These are phyloP conservation scores for Globisporangium echinulatum DNA, from an alignment of 352 stramenopile species.

Conservation along the genomic window DNA sequence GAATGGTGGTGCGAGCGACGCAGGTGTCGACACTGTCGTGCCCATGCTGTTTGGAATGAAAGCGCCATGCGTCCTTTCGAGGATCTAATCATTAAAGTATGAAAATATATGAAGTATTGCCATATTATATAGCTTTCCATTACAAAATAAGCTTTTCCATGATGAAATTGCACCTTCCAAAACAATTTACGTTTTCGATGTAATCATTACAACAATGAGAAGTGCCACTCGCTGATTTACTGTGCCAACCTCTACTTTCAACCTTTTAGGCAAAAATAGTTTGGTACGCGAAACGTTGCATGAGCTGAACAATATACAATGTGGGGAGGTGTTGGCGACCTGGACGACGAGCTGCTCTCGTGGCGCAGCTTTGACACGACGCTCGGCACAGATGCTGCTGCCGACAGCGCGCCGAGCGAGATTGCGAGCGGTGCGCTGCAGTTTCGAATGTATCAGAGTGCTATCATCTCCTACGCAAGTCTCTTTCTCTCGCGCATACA, in stretches of 20 bases:
- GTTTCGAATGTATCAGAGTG: not conserved
- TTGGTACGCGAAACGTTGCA: too few relatives aligned
- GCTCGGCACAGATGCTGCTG: slow-evolving; percentile 4
- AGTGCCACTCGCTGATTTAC: too few relatives aligned
- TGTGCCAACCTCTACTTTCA: too few relatives aligned
- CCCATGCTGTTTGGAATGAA: slow-evolving; percentile 28
- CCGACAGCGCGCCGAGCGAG: slow-evolving; percentile 8
- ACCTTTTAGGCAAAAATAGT: too few relatives aligned
- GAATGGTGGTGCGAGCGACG: slow-evolving; percentile 37
- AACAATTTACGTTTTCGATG: too few relatives aligned
- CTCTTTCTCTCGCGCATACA: too few relatives aligned
- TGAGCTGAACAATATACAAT: not conserved
- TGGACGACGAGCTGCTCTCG: slow-evolving; percentile 27
- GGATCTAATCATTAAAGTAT: not conserved
- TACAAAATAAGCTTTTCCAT: too few relatives aligned
- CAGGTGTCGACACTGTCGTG: slow-evolving; percentile 31
- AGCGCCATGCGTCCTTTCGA: not conserved
- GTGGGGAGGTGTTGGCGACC: slow-evolving; percentile 9
- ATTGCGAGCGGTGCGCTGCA: slow-evolving; percentile 4
- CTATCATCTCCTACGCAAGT: not conserved
- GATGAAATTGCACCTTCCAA: too few relatives aligned
- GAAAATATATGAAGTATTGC: too few relatives aligned
- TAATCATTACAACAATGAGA: too few relatives aligned
- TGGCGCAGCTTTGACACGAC: slow-evolving; percentile 32
- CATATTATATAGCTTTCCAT: too few relatives aligned